phyloP scores from a whole-genome alignment of 2,329 filamentous ascomycete genomes.

The Periconia sp. region DNA sequence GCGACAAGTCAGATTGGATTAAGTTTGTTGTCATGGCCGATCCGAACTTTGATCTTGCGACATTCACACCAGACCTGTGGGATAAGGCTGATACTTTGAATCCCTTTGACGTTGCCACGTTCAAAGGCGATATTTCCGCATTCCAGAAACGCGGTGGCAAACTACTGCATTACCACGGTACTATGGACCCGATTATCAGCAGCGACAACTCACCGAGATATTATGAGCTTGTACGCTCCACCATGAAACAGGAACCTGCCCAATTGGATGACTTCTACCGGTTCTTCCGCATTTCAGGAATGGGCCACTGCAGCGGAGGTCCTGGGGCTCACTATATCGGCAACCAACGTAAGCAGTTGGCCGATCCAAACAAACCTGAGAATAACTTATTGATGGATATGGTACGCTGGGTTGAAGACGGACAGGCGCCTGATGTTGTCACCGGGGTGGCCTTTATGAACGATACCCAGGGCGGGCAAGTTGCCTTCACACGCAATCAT shows the following conservation, averaged over 20 bases:
- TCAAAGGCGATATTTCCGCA: conserved; percentile 44
- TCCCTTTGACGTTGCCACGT: conserved; percentile 43
- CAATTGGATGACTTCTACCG: conserved; percentile 51
- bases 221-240: conserved; percentile 51
- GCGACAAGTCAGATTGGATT: conserved; percentile 53
- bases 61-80: conserved; percentile 45
- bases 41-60: conserved; percentile 45
- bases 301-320: conserved; percentile 55
- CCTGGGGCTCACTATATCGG: conserved; percentile 47
- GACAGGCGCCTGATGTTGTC: conserved; percentile 44
- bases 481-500: conserved; percentile 37
- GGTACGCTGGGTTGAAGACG: conserved; percentile 51
- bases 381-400: conserved; percentile 52
- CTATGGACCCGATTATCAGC: conserved; percentile 48
- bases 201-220: conserved; percentile 50
- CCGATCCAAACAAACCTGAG: conserved; percentile 35
- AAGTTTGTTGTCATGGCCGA: conserved; percentile 53
- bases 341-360: conserved; percentile 14
- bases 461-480: conserved; percentile 24
- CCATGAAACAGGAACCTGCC: conserved; percentile 40
- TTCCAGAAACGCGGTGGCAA: conserved; percentile 46
- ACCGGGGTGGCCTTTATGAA: conserved; percentile 36
- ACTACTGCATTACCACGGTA: conserved; percentile 51
- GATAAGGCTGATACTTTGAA: conserved; percentile 39
- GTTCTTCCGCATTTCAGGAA: conserved; percentile 56